Percentiles rank a stretch among this genome's conserved stretches.
phyloP scores from a whole-genome alignment of 2,329 filamentous ascomycete genomes.

The Allantophomopsis cytisporea region DNA sequence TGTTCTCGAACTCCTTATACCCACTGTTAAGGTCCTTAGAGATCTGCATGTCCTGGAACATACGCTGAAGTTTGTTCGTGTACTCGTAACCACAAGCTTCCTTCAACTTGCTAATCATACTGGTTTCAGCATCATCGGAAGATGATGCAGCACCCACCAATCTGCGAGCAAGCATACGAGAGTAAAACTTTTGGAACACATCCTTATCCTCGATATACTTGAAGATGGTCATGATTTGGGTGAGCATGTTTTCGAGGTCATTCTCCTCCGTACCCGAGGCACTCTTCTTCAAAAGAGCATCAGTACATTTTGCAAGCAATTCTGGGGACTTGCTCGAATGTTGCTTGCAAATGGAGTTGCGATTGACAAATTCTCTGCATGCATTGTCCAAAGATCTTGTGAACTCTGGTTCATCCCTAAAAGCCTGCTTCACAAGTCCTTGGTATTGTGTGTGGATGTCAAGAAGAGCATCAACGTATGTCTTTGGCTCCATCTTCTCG shows the following conservation, averaged over 20 bases:
- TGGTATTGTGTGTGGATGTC: constrained; percentile 93
- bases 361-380: constrained; percentile 94
- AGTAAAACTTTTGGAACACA: constrained; percentile 99
- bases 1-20: constrained; percentile 67
- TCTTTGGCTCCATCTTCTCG: constrained; percentile 86
- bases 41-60: constrained; percentile 99
- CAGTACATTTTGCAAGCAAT: constrained; percentile 87
- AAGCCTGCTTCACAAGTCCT: constrained; percentile 79
- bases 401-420: constrained; percentile 92
- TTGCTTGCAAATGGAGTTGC: constrained; percentile 89
- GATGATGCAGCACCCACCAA: constrained; percentile 91
- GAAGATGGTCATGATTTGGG: constrained; percentile 98
- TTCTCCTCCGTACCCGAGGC: constrained; percentile 87
- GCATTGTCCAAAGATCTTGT: constrained; percentile 93
- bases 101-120: constrained; percentile 99
- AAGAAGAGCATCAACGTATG: constrained; percentile 88
- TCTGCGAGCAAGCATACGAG: constrained; percentile 87
- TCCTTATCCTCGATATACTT: constrained; percentile 99
- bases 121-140: constrained; percentile 93
- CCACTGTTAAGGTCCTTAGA: constrained; percentile 90
- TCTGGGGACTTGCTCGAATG: constrained; percentile 92
- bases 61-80: constrained; percentile 97
- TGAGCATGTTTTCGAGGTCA: constrained; percentile 77
- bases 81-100: constrained; percentile 98
- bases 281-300: constrained; percentile 84